phyloP scores from a whole-genome alignment of 805 yeast genomes.

The Alloascoidea hylecoeti region DNA sequence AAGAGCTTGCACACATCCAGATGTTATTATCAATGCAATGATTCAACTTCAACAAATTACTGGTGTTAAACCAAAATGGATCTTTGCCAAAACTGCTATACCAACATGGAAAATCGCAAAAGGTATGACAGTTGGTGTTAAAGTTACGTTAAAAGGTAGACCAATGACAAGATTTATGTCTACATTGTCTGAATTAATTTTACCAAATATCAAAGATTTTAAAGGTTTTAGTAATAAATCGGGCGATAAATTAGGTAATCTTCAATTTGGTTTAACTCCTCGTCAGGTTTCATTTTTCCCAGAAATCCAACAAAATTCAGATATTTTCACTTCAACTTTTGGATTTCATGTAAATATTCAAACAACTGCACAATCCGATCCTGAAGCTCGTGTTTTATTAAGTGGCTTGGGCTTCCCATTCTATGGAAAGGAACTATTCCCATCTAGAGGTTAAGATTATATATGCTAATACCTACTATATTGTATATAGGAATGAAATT shows the following conservation, averaged over 20 bases:
- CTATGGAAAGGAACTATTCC: slow-evolving; percentile 31
- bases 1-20: slow-evolving; percentile 29
- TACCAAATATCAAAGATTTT: slow-evolving; percentile 87
- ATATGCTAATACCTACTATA: too few species aligned
- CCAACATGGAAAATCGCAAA: slow-evolving; percentile 78
- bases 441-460: slow-evolving; percentile 10
- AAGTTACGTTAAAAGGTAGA: slow-evolving; percentile 60
- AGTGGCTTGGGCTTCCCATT: slow-evolving; percentile 80
- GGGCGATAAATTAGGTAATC: slow-evolving; percentile 79
- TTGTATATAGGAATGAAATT: too few species aligned
- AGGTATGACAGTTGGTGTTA: slow-evolving; percentile 88
- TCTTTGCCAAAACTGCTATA: slow-evolving; percentile 66
- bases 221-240: slow-evolving; percentile 59
- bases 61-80: slow-evolving; percentile 66
- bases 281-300: slow-evolving; percentile 79
- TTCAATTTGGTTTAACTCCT: slow-evolving; percentile 70
- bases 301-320: slow-evolving; percentile 83
- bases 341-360: slow-evolving; percentile 79
- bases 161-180: slow-evolving; percentile 76
- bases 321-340: slow-evolving; percentile 74
- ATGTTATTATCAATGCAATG: slow-evolving; percentile 62
- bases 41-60: slow-evolving; percentile 87
- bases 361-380: slow-evolving; percentile 82
- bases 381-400: slow-evolving; percentile 74
- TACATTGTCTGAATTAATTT: slow-evolving; percentile 81